Percentiles rank a stretch among this genome's conserved stretches.
Evolutionary conservation across 345 rosid species (phyloP).

Genomic region (Trapa incisa): DNA sequence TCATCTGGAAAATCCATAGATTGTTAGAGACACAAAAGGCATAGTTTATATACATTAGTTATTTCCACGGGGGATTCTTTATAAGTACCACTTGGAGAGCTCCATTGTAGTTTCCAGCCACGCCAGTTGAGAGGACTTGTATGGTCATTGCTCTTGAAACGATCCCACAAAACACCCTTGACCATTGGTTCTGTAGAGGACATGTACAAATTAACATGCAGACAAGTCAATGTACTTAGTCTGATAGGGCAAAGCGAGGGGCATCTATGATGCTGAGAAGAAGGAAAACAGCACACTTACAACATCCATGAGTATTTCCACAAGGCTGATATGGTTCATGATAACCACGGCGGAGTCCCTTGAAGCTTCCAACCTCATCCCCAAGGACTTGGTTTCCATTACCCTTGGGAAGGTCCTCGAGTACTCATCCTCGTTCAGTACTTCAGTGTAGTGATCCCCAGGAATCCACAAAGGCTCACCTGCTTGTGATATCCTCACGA

Average conservation of each 20-base stretch:
- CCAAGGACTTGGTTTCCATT: constrained; percentile 66
- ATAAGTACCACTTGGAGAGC: constrained; percentile 87
- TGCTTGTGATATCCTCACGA: constrained; percentile 69
- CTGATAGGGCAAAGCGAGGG: too few species aligned
- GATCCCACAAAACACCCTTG: constrained; percentile 69
- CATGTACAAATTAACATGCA: background rate
- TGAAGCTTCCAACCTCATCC: constrained; percentile 73
- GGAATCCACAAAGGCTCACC: constrained; percentile 71
- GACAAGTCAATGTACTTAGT: too few species aligned
- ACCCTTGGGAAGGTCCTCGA: constrained; percentile 69
- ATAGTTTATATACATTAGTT: too few species aligned
- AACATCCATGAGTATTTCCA: constrained; percentile 95
- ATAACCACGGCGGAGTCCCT: constrained; percentile 73
- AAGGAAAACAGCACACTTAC: constrained; percentile 16
- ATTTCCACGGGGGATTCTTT: background rate
- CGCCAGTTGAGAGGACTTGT: constrained; percentile 85
- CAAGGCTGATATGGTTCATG: constrained; percentile 72
- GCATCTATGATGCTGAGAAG: too few species aligned
- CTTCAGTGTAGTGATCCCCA: constrained; percentile 29
- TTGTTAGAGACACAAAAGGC: background rate
- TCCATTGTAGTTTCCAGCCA: constrained; percentile 94
- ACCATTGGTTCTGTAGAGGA: constrained; percentile 63
- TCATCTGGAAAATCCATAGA: constrained; percentile 38
- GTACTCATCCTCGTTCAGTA: constrained; percentile 69
- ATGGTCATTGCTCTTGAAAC: constrained; percentile 90